Percentiles rank a stretch among this genome's conserved stretches.
phyloP scores from a whole-genome alignment of 2,329 filamentous ascomycete genomes.

The Pochonia chlamydosporia region DNA sequence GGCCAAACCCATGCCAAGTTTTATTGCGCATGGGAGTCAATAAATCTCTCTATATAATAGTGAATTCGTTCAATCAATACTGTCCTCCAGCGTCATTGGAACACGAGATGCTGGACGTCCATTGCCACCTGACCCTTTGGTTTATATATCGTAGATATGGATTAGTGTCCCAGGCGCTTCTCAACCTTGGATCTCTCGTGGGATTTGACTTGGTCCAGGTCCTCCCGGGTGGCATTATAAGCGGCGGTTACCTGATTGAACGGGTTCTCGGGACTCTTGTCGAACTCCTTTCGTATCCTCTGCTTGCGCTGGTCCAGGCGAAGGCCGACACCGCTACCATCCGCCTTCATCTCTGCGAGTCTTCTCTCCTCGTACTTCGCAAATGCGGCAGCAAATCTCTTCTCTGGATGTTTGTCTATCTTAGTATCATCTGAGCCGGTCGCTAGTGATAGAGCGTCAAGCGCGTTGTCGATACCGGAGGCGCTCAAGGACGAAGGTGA shows the following conservation, averaged over 20 bases:
- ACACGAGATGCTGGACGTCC: no score
- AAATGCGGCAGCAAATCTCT: conserved; percentile 81
- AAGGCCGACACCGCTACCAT: conserved; percentile 66
- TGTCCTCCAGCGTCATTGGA: neutral
- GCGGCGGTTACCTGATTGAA: conserved; percentile 77
- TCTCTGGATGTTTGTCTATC: conserved; percentile 83
- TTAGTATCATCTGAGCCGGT: conserved; percentile 53
- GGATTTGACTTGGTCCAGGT: conserved; percentile 60
- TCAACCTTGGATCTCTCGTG: conserved; percentile 72
- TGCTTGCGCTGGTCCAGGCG: conserved; percentile 80
- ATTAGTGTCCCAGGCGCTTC: conserved; percentile 48
- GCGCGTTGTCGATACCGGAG: conserved; percentile 84
- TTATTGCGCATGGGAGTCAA: no score
- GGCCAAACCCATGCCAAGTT: no score
- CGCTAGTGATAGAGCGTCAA: conserved; percentile 74
- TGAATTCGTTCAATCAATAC: neutral
- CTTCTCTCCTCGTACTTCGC: conserved; percentile 75
- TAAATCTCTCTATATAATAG: no score
- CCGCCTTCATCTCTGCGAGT: conserved; percentile 77
- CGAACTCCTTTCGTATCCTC: conserved; percentile 83
- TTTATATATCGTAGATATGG: no score
- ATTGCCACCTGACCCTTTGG: no score
- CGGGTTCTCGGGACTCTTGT: conserved; percentile 90
- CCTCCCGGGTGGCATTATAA: conserved; percentile 75
- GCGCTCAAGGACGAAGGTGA: conserved; percentile 63